Percentiles rank a stretch among this genome's conserved stretches.
phyloP scores from a whole-genome alignment of 2,329 filamentous ascomycete genomes.

The Ustulina deusta region DNA sequence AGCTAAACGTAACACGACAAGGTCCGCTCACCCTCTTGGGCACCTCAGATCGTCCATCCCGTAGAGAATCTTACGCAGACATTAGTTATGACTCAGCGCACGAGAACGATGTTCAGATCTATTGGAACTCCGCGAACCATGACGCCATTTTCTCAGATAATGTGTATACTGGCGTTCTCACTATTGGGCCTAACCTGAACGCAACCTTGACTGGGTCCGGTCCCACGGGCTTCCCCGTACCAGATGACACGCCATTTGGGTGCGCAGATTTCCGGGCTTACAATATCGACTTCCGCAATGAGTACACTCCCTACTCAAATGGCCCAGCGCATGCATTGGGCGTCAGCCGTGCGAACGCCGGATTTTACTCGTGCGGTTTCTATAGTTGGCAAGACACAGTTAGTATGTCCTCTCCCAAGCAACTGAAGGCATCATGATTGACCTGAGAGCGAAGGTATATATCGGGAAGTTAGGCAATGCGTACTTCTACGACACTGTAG shows the following conservation, averaged over 20 bases:
- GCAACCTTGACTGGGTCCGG: constrained; percentile 72
- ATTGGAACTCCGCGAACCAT: constrained; percentile 68
- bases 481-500: constrained; percentile 70
- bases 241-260: constrained; percentile 71
- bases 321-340: constrained; percentile 71
- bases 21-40: constrained; percentile 72
- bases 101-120: constrained; percentile 65
- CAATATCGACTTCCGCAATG: constrained; percentile 74
- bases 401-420: constrained; percentile 45
- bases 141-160: constrained; percentile 65
- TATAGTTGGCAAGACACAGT: constrained; percentile 77
- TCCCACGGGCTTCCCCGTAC: constrained; percentile 71
- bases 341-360: constrained; percentile 72
- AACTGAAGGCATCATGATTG: not conserved
- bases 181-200: constrained; percentile 72
- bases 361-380: constrained; percentile 75
- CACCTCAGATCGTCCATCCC: constrained; percentile 59
- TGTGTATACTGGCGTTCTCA: constrained; percentile 70
- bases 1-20: constrained; percentile 72
- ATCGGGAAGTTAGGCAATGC: constrained; percentile 74
- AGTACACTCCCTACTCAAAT: constrained; percentile 61
- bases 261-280: constrained; percentile 73
- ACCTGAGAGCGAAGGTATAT: constrained; percentile 60
- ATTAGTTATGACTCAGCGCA: constrained; percentile 43
- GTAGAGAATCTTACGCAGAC: constrained; percentile 46